Percentiles rank a stretch among this genome's conserved stretches.
phyloP scores from a whole-genome alignment of 2,329 filamentous ascomycete genomes.

The Aspergillaceae sp. region DNA sequence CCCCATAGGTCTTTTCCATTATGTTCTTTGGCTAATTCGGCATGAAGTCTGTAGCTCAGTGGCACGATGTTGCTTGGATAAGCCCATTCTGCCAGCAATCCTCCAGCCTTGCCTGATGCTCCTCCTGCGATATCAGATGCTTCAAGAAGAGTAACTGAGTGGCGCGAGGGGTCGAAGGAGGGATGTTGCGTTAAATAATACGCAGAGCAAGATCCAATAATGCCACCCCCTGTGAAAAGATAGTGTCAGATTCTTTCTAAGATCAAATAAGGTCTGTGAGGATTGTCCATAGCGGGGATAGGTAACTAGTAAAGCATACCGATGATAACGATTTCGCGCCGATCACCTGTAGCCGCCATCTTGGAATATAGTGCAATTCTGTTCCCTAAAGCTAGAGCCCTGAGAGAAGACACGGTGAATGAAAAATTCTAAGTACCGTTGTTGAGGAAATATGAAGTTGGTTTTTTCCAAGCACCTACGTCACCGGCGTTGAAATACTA shows the following conservation, averaged over 20 bases:
- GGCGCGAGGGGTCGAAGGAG: slow-evolving; percentile 62
- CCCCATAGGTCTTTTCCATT: slow-evolving; percentile 73
- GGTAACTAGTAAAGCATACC: slow-evolving; percentile 17
- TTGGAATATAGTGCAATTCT: slow-evolving; percentile 13
- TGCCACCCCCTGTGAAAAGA: slow-evolving; percentile 61
- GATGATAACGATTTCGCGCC: slow-evolving; percentile 34
- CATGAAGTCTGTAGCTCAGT: slow-evolving; percentile 74
- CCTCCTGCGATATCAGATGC: slow-evolving; percentile 78
- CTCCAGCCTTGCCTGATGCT: slow-evolving; percentile 90
- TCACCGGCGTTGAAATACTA: slow-evolving; percentile 14
- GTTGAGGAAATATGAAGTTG: background rate
- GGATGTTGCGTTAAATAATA: slow-evolving; percentile 87
- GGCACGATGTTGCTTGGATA: slow-evolving; percentile 79
- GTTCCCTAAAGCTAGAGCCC: slow-evolving; percentile 8
- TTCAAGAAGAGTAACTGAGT: slow-evolving; percentile 80
- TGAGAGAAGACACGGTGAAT: slow-evolving; percentile 17
- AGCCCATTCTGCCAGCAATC: slow-evolving; percentile 82
- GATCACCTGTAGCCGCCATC: slow-evolving; percentile 22
- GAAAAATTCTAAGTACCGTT: slow-evolving; percentile 1
- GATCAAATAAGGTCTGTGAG: slow-evolving; percentile 1
- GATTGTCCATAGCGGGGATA: slow-evolving; percentile 15
- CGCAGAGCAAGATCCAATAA: slow-evolving; percentile 84
- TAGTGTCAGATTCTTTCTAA: slow-evolving; percentile 5
- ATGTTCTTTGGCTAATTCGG: slow-evolving; percentile 76
- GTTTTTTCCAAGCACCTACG: slow-evolving; percentile 13